A percentile compares a stretch with the other conserved stretches of the same genome.
Conservation (phyloP, 2,329 filamentous ascomycete genomes). For the Cordyceps tenuipes region DNA sequence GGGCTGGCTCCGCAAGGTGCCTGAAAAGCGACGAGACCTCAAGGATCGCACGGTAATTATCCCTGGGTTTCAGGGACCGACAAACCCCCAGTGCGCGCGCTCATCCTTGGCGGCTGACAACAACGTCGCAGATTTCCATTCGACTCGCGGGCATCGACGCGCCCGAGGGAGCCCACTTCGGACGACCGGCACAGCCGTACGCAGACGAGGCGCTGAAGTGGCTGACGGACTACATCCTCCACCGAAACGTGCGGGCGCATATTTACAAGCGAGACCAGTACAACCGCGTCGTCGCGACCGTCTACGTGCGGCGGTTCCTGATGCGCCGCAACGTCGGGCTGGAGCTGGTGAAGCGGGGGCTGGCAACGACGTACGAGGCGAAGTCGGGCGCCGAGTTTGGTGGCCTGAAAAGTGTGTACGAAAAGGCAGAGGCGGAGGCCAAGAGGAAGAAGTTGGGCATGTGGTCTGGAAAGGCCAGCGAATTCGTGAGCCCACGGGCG, state of each 20-base stretch:
- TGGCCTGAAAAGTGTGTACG: constrained; percentile 55
- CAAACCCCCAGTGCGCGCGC: neutral
- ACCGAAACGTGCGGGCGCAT: constrained; percentile 69
- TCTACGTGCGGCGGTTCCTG: constrained; percentile 61
- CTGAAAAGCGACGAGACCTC: constrained; percentile 57
- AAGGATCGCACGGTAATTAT: constrained; percentile 66
- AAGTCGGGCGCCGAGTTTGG: constrained; percentile 88
- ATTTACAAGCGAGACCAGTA: constrained; percentile 87
- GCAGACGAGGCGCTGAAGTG: constrained; percentile 73
- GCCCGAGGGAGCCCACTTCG: constrained; percentile 88
- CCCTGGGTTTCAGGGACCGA: neutral
- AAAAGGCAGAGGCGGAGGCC: constrained; percentile 57
- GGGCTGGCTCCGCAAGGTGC: constrained; percentile 81
- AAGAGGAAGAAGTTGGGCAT: constrained; percentile 60
- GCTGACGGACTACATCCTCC: constrained; percentile 64
- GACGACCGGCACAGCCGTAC: constrained; percentile 76
- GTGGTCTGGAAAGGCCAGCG: constrained; percentile 59
- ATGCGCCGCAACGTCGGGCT: constrained; percentile 74
- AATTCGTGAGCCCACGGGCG: constrained; percentile 75
- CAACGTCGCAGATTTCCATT: constrained; percentile 60
- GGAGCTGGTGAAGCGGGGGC: constrained; percentile 77
- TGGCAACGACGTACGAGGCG: constrained; percentile 90
- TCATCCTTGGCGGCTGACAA: neutral
- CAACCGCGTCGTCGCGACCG: constrained; percentile 79
- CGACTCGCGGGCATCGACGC: constrained; percentile 90